Evolutionary conservation across 75 land plant genomes (phyloP).

Genomic region (Pinus albicaulis): DNA sequence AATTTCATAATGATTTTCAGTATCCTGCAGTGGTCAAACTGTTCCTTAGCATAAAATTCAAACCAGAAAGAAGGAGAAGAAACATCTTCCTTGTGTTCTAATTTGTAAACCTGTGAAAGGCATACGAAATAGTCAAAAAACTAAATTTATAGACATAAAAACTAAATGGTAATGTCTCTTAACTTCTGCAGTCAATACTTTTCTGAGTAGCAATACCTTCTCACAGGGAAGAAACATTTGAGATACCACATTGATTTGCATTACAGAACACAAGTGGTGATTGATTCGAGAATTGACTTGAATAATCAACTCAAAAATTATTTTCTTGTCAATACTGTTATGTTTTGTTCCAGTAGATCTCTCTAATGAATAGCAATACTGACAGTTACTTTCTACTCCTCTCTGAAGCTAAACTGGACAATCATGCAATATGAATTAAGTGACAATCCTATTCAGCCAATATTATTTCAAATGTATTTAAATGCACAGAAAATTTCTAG

Average conservation of each 20-base stretch:
- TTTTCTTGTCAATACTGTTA: background rate
- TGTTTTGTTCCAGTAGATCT: background rate
- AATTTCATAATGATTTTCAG: background rate
- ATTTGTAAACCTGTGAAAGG: background rate
- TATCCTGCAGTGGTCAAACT: background rate
- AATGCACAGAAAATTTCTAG: background rate
- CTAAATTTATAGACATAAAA: too few relatives aligned
- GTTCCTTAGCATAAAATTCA: background rate
- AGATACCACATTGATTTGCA: background rate
- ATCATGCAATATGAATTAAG: background rate
- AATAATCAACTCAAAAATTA: too few relatives aligned
- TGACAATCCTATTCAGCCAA: background rate
- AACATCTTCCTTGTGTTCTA: background rate
- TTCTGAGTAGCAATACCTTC: background rate
- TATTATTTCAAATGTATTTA: background rate
- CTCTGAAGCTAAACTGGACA: background rate
- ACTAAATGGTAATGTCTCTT: background rate
- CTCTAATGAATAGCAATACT: background rate
- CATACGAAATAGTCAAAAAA: background rate
- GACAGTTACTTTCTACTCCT: background rate
- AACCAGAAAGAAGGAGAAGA: background rate
- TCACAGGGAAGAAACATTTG: background rate
- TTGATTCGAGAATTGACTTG: too few relatives aligned
- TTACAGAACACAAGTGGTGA: background rate
- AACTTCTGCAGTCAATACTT: background rate